Evolutionary conservation across 2,329 filamentous ascomycete genomes (phyloP).

Genomic region (Cercospora berteroae): DNA sequence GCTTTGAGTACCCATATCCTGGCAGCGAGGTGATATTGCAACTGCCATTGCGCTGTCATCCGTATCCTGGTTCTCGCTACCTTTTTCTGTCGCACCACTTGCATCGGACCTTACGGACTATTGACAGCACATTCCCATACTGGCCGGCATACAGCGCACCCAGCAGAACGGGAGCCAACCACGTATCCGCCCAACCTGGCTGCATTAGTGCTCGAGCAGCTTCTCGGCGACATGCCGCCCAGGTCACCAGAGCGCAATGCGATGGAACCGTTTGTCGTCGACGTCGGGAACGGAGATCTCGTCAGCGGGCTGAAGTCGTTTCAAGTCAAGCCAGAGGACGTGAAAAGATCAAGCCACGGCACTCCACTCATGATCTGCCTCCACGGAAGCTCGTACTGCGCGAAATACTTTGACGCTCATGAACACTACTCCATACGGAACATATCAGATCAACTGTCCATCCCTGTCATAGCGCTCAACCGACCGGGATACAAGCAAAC

Average conservation of each 20-base stretch:
- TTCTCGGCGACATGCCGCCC: conserved; percentile 3
- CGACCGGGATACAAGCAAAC: conserved; percentile 18
- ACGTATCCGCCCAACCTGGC: neutral
- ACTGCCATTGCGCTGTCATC: neutral
- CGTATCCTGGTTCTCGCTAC: neutral
- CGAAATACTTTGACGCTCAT: conserved; percentile 17
- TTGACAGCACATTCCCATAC: neutral
- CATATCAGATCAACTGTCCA: conserved; percentile 5
- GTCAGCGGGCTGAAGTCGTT: conserved; percentile 17
- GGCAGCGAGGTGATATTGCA: neutral
- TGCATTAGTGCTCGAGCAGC: neutral
- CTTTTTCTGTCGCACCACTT: neutral
- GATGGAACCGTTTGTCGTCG: conserved; percentile 19
- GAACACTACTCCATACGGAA: conserved; percentile 14
- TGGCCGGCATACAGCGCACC: neutral
- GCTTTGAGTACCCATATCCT: neutral
- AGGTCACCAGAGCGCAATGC: neutral
- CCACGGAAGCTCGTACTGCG: conserved; percentile 10
- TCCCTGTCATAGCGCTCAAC: conserved; percentile 17
- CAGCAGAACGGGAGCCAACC: neutral
- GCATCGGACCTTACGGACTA: neutral
- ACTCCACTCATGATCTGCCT: conserved; percentile 17
- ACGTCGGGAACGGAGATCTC: conserved; percentile 14
- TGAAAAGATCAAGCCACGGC: conserved; percentile 5
- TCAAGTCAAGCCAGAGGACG: conserved; percentile 12